phyloP scores from a whole-genome alignment of 208 protist species.

The Vickermania ingenoplastis region DNA sequence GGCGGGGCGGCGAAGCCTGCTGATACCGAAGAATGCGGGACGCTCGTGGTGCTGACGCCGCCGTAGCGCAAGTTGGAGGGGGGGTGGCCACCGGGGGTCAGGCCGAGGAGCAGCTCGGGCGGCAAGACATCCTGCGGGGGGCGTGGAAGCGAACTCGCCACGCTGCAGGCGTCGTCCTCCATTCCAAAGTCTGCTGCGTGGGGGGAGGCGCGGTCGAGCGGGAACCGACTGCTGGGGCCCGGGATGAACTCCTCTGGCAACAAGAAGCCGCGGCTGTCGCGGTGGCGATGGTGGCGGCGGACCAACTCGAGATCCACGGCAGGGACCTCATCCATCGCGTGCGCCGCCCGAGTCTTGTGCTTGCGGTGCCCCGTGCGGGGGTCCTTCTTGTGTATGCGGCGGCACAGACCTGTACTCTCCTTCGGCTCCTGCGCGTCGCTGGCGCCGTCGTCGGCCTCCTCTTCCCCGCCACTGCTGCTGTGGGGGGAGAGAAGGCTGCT shows the following conservation, averaged over 20 bases:
- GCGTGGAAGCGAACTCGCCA: slow-evolving; percentile 21
- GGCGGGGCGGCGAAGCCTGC: background rate
- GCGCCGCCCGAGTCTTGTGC: too few species aligned
- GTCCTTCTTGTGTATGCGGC: too few species aligned
- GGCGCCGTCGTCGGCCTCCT: too few species aligned
- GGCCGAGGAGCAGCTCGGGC: slow-evolving; percentile 1
- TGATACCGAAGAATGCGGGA: background rate
- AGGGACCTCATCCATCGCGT: too few species aligned
- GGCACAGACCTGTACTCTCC: too few species aligned
- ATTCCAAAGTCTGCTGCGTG: too few species aligned
- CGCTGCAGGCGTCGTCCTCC: slow-evolving; percentile 6
- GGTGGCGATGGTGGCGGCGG: background rate
- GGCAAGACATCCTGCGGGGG: slow-evolving; percentile 21
- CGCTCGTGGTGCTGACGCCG: background rate
- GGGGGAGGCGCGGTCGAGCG: too few species aligned
- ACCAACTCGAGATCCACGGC: too few species aligned
- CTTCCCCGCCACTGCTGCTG: background rate
- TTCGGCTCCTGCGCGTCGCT: too few species aligned
- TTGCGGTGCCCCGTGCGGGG: background rate
- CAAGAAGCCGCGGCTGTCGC: background rate
- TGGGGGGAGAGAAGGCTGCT: background rate
- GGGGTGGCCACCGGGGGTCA: background rate
- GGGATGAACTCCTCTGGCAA: background rate
- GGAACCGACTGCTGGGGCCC: too few species aligned
- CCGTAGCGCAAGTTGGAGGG: background rate